Base-by-base conservation (phyloP, 2,329 filamentous ascomycete species). In the Fusarium globosum region DNA sequence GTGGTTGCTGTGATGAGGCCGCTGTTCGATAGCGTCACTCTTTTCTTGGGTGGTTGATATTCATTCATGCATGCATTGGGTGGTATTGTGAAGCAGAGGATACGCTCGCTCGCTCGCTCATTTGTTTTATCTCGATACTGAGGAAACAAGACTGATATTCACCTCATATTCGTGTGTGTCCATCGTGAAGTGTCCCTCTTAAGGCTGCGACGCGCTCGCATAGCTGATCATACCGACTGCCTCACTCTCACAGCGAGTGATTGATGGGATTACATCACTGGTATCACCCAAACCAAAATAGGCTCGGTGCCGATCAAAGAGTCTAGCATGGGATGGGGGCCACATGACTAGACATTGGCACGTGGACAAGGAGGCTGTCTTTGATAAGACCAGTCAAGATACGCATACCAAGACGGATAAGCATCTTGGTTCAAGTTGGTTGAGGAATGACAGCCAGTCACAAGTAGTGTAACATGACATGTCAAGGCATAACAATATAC, bases 341-440 rank as follows among this genome's bases (percentile, higher is more conserved):
- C 71, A 73, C 71, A 73, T 73, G 71, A 73, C 71, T 60, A 43
- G 46, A 43, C 28, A 55, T 41, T 72, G 63, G 71, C 71, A 73
- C 71, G 68, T 74, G 71, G 68, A 61, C 58, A 23, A 38, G 15
- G 42, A 51, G 11, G 18, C 46, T 46, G 60, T 49, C 51, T 61
- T 53, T 60, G 62, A 73, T 60, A 64, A 73, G 68, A 56, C 53
- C 21, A 46, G 64, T 48, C 58, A 59, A 55, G 42, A 59, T 46
- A 52, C 21, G 26, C 12, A 43, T 45, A 51, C 35, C 21, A 51
- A 30, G 28, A 53, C 28, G 55, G 48, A 62, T 53, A 58, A 71
- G 48, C 36, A 53, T 39, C 41, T 58, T 38, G 36, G 30, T 46
- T 63, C 23, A n/a, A 18, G 36, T 46, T 26, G 41, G 36, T 26